A percentile compares a stretch with the other conserved stretches of the same genome.
These are phyloP conservation scores for Tricholoma flavovirens DNA, from an alignment of 768 basidiomycete species.

Conservation along the genomic window DNA sequence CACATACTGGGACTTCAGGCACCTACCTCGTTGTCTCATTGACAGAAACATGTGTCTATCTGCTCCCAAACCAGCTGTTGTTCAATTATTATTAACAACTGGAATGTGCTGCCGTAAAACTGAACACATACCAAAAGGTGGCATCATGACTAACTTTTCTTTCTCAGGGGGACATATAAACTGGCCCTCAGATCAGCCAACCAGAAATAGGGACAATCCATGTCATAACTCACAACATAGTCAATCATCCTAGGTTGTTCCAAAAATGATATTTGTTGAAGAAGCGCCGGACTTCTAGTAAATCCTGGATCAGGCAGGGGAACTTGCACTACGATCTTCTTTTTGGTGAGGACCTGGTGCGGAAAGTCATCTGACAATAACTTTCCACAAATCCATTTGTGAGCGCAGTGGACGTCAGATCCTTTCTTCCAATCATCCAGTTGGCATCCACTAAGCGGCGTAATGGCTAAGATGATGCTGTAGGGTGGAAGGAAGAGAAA, in stretches of 20 bases:
- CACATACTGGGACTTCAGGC: neutral
- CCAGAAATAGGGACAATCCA: neutral
- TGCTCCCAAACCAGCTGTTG: neutral
- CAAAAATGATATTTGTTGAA: slow-evolving; percentile 4
- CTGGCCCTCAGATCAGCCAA: neutral
- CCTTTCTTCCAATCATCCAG: slow-evolving; percentile 18
- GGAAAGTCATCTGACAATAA: neutral
- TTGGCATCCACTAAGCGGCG: slow-evolving; percentile 17
- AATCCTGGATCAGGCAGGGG: slow-evolving; percentile 1
- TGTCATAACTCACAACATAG: slow-evolving; percentile 2
- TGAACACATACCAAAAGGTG: neutral
- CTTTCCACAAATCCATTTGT: slow-evolving; percentile 17
- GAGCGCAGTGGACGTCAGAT: slow-evolving; percentile 6
- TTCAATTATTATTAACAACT: neutral
- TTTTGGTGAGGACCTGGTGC: neutral
- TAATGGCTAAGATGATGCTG: neutral
- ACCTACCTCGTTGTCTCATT: slow-evolving; percentile 4
- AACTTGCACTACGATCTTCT: neutral
- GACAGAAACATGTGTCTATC: slow-evolving; percentile 1
- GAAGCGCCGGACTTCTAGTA: neutral
- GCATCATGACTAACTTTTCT: neutral
- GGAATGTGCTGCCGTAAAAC: neutral
- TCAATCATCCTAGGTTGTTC: slow-evolving; percentile 2
- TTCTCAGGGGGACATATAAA: neutral
- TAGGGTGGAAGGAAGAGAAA: neutral